phyloP scores from a whole-genome alignment of 2,329 filamentous ascomycete species.

The Huntiella bhutanensis region DNA sequence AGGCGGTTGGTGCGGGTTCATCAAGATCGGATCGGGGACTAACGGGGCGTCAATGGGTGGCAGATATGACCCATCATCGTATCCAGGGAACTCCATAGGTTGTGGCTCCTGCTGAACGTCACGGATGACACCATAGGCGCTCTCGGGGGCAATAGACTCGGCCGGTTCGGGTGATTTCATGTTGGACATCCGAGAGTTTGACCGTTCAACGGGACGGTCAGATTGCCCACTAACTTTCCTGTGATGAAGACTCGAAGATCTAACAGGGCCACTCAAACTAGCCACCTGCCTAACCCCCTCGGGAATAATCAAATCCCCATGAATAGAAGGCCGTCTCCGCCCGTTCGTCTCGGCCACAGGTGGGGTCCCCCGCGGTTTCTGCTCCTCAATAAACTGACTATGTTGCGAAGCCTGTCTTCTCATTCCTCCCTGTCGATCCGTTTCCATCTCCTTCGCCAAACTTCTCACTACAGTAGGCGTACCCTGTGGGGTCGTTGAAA shows the following conservation, averaged over 20 bases:
- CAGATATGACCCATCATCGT: conserved; percentile 12
- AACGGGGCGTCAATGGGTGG: conserved; percentile 6
- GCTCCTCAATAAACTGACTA: not conserved
- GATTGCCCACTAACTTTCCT: too few species aligned
- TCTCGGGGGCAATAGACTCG: too few species aligned
- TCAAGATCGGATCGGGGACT: conserved; percentile 10
- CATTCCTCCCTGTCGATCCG: too few species aligned
- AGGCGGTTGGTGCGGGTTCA: conserved; percentile 14
- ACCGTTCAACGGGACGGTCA: too few species aligned
- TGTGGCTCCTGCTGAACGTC: not conserved
- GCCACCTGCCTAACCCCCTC: not conserved
- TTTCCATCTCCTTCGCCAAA: too few species aligned
- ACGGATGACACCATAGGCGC: too few species aligned
- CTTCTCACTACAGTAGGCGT: conserved; percentile 1
- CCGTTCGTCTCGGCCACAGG: too few species aligned
- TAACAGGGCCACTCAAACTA: not conserved
- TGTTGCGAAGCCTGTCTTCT: not conserved
- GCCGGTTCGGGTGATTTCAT: too few species aligned
- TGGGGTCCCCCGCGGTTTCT: not conserved
- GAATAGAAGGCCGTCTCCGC: conserved; percentile 1
- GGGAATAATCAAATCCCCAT: conserved; percentile 5
- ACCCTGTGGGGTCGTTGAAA: conserved; percentile 3
- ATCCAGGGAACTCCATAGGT: not conserved
- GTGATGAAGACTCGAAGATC: too few species aligned
- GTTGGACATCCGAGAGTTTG: too few species aligned